These are phyloP conservation scores for Deuterostichococcus epilithicus DNA, from an alignment of 139 green algal genomes.

Conservation along the genomic window DNA sequence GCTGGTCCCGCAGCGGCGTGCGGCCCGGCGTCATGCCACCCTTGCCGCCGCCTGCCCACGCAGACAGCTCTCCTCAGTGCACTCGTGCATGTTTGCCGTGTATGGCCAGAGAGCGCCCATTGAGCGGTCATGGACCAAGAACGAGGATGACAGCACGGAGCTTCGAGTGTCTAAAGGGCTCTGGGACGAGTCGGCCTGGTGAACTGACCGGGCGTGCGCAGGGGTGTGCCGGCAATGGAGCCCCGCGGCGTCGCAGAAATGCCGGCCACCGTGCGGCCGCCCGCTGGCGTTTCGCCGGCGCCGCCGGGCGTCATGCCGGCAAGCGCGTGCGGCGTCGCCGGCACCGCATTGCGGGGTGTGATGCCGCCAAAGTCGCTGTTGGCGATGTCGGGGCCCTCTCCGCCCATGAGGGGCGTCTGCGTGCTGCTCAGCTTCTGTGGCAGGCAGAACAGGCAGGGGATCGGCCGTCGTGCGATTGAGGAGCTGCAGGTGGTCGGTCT, in stretches of 20 bases:
- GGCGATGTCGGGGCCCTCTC: slow-evolving; percentile 76
- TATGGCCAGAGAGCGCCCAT: too few relatives aligned
- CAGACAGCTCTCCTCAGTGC: not conserved
- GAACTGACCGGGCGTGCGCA: not conserved
- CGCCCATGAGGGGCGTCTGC: slow-evolving; percentile 87
- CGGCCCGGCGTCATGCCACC: slow-evolving; percentile 42
- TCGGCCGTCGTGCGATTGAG: too few relatives aligned
- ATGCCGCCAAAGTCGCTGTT: slow-evolving; percentile 72
- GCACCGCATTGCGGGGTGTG: slow-evolving; percentile 41
- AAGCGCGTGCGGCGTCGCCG: slow-evolving; percentile 65
- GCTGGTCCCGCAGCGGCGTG: slow-evolving; percentile 68
- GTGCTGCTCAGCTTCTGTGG: not conserved
- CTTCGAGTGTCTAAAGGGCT: too few relatives aligned
- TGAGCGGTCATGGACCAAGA: too few relatives aligned
- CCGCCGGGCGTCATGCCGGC: not conserved
- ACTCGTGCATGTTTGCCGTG: too few relatives aligned
- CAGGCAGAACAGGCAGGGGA: not conserved
- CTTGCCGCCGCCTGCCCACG: not conserved
- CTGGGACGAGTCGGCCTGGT: too few relatives aligned
- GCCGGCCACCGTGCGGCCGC: slow-evolving; percentile 28
- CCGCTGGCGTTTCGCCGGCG: slow-evolving; percentile 14
- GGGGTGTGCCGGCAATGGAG: slow-evolving; percentile 15
- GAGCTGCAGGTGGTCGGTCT: too few relatives aligned
- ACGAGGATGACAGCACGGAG: too few relatives aligned
- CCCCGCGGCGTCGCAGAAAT: slow-evolving; percentile 24